phyloP scores from a whole-genome alignment of 2,329 filamentous ascomycete species.

The Didymosphaeria variabile region DNA sequence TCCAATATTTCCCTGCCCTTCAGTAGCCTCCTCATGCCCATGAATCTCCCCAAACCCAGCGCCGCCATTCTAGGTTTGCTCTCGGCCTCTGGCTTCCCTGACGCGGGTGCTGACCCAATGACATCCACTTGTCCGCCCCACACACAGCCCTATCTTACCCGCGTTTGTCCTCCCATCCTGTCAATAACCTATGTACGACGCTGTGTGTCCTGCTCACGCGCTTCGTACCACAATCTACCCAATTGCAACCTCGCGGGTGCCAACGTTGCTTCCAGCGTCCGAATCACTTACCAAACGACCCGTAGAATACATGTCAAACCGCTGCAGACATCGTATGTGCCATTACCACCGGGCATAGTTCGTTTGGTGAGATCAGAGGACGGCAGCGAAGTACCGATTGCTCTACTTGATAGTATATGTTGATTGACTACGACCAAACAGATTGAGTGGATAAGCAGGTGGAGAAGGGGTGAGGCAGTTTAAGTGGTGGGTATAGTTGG shows the following conservation, averaged over 20 bases:
- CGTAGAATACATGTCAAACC: too few species aligned
- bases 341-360: not conserved
- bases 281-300: too few species aligned
- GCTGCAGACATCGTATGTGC: too few species aligned
- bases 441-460: too few species aligned
- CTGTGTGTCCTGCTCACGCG: not conserved
- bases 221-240: not conserved
- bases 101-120: not conserved
- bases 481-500: not conserved
- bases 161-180: constrained; percentile 12
- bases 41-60: not conserved
- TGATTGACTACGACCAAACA: too few species aligned
- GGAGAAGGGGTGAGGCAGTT: too few species aligned
- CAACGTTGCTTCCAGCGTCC: too few species aligned
- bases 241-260: not conserved
- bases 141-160: not conserved
- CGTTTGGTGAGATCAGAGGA: not conserved
- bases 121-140: not conserved
- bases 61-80: not conserved
- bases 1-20: not conserved
- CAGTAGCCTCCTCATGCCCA: not conserved
- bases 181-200: not conserved
- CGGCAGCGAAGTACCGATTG: not conserved
- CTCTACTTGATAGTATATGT: not conserved
- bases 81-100: not conserved